Evolutionary conservation across 805 yeast genomes (phyloP).

Genomic region (Saturnispora ahearnii): DNA sequence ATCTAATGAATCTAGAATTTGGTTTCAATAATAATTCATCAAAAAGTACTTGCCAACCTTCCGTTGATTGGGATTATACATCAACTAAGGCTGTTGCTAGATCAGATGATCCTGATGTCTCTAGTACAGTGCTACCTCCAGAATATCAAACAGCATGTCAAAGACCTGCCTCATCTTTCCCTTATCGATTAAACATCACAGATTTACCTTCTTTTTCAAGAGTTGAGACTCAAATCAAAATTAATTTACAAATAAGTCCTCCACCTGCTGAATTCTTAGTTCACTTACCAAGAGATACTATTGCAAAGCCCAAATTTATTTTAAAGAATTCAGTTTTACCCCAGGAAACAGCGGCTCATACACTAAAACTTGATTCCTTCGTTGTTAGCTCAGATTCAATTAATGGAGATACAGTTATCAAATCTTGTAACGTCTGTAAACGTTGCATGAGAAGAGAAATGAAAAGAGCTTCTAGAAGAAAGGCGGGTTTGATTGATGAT

Average conservation of each 20-base stretch:
- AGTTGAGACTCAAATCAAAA: conserved; percentile 91
- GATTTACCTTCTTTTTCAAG: conserved; percentile 76
- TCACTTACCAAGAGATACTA: conserved; percentile 79
- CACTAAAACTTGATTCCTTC: conserved; percentile 66
- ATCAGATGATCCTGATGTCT: conserved; percentile 19
- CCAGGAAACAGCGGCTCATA: conserved; percentile 39
- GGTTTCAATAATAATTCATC: background rate
- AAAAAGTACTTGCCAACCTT: conserved; percentile 20
- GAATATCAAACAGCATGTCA: conserved; percentile 20
- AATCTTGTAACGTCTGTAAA: conserved; percentile 66
- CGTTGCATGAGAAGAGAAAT: conserved; percentile 90
- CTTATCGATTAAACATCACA: conserved; percentile 42
- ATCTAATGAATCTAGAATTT: background rate
- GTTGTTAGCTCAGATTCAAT: conserved; percentile 38
- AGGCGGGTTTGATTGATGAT: conserved; percentile 66
- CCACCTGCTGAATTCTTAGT: conserved; percentile 66
- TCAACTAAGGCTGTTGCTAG: conserved; percentile 7
- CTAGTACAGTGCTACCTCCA: conserved; percentile 23
- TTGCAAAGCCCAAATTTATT: conserved; percentile 79
- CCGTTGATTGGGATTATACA: conserved; percentile 19
- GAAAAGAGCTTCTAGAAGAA: conserved; percentile 88
- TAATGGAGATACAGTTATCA: conserved; percentile 13
- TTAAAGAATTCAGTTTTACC: conserved; percentile 41
- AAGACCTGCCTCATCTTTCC: conserved; percentile 25
- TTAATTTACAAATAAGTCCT: conserved; percentile 60